A percentile compares a stretch with the other conserved stretches of the same genome.
These are phyloP conservation scores for Arachis monticola DNA, from an alignment of 331 rosid species.

Conservation along the genomic window DNA sequence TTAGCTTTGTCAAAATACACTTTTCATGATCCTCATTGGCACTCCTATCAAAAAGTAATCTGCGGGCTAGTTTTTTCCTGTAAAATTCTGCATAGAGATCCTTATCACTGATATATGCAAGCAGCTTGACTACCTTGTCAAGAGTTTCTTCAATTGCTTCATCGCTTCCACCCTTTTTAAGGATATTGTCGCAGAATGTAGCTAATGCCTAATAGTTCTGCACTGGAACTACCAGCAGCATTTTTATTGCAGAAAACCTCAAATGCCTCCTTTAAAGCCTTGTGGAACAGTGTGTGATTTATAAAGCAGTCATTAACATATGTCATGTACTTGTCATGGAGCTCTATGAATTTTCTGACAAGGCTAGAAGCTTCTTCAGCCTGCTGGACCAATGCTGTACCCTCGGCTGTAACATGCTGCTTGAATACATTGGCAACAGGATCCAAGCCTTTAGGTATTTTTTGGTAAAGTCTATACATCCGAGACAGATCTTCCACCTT, in stretches of 20 bases:
- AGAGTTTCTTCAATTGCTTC: constrained; percentile 86
- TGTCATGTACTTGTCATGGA: constrained; percentile 77
- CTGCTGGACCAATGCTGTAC: constrained; percentile 71
- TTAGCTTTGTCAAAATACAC: constrained; percentile 66
- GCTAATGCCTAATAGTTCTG: constrained; percentile 64
- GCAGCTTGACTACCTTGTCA: constrained; percentile 90
- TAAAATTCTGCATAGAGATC: constrained; percentile 92
- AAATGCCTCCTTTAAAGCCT: constrained; percentile 90
- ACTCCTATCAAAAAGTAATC: constrained; percentile 84
- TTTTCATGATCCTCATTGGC: constrained; percentile 81
- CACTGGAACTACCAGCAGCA: constrained; percentile 83
- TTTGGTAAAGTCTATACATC: constrained; percentile 78
- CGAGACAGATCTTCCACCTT: constrained; percentile 85
- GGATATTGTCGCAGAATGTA: constrained; percentile 84
- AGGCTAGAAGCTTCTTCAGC: constrained; percentile 81
- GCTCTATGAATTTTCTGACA: constrained; percentile 73
- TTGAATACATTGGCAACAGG: constrained; percentile 69
- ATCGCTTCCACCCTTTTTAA: constrained; percentile 90
- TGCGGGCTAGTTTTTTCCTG: constrained; percentile 89
- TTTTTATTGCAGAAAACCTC: constrained; percentile 81
- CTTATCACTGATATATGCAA: constrained; percentile 83
- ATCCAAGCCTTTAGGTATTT: constrained; percentile 70
- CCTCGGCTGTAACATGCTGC: constrained; percentile 84
- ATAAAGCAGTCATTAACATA: constrained; percentile 67
- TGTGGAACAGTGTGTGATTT: constrained; percentile 76